Evolutionary conservation across 2,329 filamentous ascomycete genomes (phyloP).

Genomic region (Mollisiaceae sp.): DNA sequence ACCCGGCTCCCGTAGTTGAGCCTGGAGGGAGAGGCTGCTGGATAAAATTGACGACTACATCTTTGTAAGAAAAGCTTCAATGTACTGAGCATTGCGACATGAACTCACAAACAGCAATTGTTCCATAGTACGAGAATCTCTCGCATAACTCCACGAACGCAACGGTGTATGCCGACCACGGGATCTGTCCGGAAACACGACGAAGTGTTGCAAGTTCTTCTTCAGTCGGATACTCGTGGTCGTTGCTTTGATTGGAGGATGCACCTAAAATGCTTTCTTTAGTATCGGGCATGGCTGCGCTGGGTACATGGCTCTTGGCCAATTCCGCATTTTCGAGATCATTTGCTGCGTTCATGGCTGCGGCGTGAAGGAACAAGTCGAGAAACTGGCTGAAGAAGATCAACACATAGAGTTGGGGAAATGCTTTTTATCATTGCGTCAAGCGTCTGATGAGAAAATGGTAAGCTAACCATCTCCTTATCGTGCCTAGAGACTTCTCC

Average conservation of each 20-base stretch:
- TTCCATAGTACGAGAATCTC: conserved; percentile 10
- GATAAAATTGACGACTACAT: conserved; percentile 53
- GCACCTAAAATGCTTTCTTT: background rate
- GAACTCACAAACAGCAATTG: conserved; percentile 2
- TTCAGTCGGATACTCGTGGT: conserved; percentile 1
- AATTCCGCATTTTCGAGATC: conserved; percentile 8
- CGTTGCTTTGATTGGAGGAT: background rate
- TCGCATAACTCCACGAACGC: conserved; percentile 68
- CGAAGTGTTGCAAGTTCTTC: conserved; percentile 19
- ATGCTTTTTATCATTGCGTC: background rate
- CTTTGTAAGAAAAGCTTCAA: background rate
- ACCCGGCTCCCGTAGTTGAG: conserved; percentile 51
- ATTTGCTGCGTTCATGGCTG: background rate
- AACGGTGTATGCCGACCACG: conserved; percentile 48
- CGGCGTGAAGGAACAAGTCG: background rate
- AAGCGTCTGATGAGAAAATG: background rate
- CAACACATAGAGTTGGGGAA: background rate
- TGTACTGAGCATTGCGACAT: background rate
- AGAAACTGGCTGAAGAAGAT: background rate
- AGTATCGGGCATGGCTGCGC: background rate
- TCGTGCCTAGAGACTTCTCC: background rate
- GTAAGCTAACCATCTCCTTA: background rate
- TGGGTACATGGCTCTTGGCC: conserved; percentile 5
- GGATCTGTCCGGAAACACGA: conserved; percentile 25
- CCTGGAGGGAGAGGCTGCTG: conserved; percentile 50